A percentile compares a stretch with the other conserved stretches of the same genome.
These are phyloP conservation scores for Phytopythium delawarense DNA, from an alignment of 352 stramenopile genomes.

Conservation along the genomic window DNA sequence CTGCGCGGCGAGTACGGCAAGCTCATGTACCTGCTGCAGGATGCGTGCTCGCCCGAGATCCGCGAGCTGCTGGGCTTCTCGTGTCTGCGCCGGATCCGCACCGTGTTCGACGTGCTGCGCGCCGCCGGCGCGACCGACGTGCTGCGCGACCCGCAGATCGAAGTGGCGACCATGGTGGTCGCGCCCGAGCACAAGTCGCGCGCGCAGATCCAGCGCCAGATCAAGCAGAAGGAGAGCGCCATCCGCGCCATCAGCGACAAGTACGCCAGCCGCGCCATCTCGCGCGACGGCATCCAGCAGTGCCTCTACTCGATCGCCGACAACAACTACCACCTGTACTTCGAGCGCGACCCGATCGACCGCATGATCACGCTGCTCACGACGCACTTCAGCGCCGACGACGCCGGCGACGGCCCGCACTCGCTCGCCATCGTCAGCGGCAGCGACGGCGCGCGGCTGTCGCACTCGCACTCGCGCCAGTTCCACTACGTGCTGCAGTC, in stretches of 20 bases:
- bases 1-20: conserved; percentile 97
- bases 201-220: conserved; percentile 88
- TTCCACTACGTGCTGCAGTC: conserved; percentile 96
- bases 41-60: conserved; percentile 83
- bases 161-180: conserved; percentile 94
- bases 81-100: conserved; percentile 78
- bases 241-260: conserved; percentile 85
- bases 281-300: conserved; percentile 88
- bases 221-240: conserved; percentile 91
- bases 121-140: conserved; percentile 63
- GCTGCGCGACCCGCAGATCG: conserved; percentile 86
- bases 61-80: conserved; percentile 86
- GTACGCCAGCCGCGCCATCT: conserved; percentile 47
- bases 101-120: conserved; percentile 88
- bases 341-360: conserved; percentile 95
- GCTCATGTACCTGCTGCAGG: conserved; percentile 93
- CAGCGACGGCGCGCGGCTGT: conserved; percentile 91
- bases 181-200: conserved; percentile 88
- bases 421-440: conserved; percentile 93
- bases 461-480: conserved; percentile 93
- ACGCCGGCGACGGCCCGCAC: conserved; percentile 57
- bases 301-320: conserved; percentile 96
- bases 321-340: conserved; percentile 98
- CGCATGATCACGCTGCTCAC: conserved; percentile 91
- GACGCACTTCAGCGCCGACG: conserved; percentile 81